Percentiles rank a stretch among this genome's conserved stretches.
Conservation (phyloP, 228 moss, liverwort and hornwort species). For the Sphagnum fallax region DNA sequence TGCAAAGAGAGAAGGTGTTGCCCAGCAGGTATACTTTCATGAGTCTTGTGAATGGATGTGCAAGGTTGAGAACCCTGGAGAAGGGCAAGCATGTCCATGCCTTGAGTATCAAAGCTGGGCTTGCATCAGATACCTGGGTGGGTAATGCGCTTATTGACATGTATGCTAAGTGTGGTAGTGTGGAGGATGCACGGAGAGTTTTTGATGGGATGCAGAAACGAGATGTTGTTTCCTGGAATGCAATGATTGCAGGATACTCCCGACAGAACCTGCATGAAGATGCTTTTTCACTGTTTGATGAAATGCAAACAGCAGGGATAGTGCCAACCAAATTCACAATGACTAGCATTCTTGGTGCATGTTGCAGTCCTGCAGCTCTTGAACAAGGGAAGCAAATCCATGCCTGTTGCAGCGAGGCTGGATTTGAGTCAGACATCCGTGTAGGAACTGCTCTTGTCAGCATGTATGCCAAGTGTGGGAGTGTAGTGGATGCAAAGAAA, state of each 20-base stretch:
- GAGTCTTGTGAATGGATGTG: constrained; percentile 43
- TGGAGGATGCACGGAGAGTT: background rate
- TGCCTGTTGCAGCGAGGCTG: background rate
- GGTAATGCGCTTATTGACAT: background rate
- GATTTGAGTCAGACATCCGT: background rate
- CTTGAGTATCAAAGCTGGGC: constrained; percentile 31
- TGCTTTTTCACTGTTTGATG: background rate
- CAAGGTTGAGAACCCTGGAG: constrained; percentile 14
- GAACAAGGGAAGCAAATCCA: constrained; percentile 6
- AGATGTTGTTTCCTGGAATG: constrained; percentile 7
- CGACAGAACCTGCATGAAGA: background rate
- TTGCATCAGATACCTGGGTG: constrained; percentile 32
- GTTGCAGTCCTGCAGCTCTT: background rate
- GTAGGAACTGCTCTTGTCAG: constrained; percentile 3
- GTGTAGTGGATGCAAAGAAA: constrained; percentile 3
- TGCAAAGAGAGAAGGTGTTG: constrained; percentile 36
- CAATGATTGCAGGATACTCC: constrained; percentile 1
- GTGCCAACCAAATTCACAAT: constrained; percentile 2
- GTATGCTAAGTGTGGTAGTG: constrained; percentile 6
- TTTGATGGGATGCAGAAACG: constrained; percentile 3
- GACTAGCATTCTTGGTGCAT: constrained; percentile 2
- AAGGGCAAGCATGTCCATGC: constrained; percentile 26
- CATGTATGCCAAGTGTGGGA: constrained; percentile 10
- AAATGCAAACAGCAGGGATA: constrained; percentile 3
- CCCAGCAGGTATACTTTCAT: constrained; percentile 51